Conservation (phyloP, 768 basidiomycete species). For the Suillus subluteus region DNA sequence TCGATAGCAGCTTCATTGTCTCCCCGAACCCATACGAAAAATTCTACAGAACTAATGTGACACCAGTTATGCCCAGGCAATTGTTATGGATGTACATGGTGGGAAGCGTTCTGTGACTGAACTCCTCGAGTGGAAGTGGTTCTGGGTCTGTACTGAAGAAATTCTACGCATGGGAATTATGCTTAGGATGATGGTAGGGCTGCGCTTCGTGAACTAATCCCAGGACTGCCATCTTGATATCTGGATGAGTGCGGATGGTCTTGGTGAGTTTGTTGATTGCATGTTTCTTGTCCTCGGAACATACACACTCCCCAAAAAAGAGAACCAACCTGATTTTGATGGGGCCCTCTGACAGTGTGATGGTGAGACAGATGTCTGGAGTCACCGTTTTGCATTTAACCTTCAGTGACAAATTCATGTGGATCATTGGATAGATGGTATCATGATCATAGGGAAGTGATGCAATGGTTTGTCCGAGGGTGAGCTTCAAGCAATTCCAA, state of each 20-base stretch:
- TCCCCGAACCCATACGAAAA: neutral
- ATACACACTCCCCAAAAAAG: neutral
- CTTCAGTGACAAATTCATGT: neutral
- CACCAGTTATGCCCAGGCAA: neutral
- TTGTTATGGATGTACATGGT: neutral
- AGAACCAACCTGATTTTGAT: neutral
- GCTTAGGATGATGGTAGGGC: neutral
- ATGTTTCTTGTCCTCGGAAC: neutral
- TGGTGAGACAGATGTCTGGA: too few relatives aligned
- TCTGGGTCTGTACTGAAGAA: too few relatives aligned
- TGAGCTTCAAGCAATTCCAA: neutral
- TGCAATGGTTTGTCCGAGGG: neutral
- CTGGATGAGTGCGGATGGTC: neutral
- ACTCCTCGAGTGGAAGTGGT: neutral
- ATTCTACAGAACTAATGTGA: neutral
- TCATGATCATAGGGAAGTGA: neutral
- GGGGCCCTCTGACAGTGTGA: neutral
- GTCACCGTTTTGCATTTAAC: neutral
- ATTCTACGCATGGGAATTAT: too few relatives aligned
- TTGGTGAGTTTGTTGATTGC: neutral
- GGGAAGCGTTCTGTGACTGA: neutral
- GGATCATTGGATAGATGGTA: neutral
- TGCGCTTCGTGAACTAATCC: neutral
- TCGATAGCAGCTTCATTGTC: neutral
- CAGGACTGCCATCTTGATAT: neutral